These are phyloP conservation scores for Psilocybe azurescens DNA, from an alignment of 768 basidiomycete genomes.

Conservation along the genomic window DNA sequence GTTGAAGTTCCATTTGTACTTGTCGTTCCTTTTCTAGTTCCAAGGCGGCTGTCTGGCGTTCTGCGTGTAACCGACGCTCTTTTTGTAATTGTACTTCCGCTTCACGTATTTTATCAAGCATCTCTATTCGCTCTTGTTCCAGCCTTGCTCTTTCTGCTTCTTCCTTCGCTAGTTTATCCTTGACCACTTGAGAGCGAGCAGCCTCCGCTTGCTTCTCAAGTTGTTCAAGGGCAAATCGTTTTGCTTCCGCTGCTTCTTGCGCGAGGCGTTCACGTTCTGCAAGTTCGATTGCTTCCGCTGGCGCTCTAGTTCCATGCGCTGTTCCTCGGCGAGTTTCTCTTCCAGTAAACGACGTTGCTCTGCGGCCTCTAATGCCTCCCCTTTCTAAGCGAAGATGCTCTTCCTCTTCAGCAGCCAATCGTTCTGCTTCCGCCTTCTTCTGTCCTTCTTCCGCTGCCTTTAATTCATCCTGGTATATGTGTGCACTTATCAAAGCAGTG, in stretches of 20 bases:
- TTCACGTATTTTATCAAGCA: conserved; percentile 35
- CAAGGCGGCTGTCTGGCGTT: conserved; percentile 27
- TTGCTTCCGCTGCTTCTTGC: conserved; percentile 30
- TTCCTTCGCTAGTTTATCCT: conserved; percentile 33
- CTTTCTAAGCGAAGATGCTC: conserved; percentile 40
- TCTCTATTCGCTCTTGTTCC: conserved; percentile 38
- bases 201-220: conserved; percentile 22
- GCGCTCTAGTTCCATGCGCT: conserved; percentile 33
- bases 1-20: conserved; percentile 28
- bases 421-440: conserved; percentile 35
- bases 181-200: conserved; percentile 21
- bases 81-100: conserved; percentile 36
- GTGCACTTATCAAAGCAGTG: conserved; percentile 48
- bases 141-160: conserved; percentile 38
- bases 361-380: conserved; percentile 33
- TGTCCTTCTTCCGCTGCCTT: conserved; percentile 37
- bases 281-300: conserved; percentile 26
- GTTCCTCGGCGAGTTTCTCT: conserved; percentile 35
- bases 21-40: conserved; percentile 28
- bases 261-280: conserved; percentile 34
- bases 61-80: conserved; percentile 35
- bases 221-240: conserved; percentile 29
- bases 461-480: conserved; percentile 42
- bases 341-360: conserved; percentile 31
- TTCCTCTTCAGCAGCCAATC: conserved; percentile 39